Conservation (phyloP, 176 grass and related monocot genomes). For the Saccharum officinarum region DNA sequence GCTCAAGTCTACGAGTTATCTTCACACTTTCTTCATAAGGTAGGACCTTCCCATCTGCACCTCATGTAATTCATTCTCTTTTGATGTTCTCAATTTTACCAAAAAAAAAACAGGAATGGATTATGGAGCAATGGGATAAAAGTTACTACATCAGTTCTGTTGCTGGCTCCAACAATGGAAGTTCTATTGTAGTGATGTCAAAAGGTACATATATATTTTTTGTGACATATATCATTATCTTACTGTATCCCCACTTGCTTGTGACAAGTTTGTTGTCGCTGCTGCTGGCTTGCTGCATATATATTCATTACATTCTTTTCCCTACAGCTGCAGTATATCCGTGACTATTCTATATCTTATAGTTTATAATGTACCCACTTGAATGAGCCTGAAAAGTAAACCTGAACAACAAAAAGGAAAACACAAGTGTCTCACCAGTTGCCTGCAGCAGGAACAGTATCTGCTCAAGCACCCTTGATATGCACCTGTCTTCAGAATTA, state of each 20-base stretch:
- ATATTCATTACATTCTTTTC: not conserved
- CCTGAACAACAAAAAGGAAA: not conserved
- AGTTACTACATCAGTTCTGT: slow-evolving; percentile 73
- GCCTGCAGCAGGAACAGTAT: not conserved
- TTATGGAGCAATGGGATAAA: slow-evolving; percentile 80
- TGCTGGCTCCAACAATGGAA: slow-evolving; percentile 64
- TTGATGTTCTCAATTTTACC: slow-evolving; percentile 6
- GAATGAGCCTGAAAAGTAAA: not conserved
- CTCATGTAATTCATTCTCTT: slow-evolving; percentile 18
- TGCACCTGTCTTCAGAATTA: not conserved
- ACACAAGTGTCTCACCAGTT: not conserved
- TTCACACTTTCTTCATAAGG: slow-evolving; percentile 58
- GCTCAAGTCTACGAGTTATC: slow-evolving; percentile 72
- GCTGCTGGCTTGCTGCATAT: not conserved
- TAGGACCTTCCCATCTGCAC: slow-evolving; percentile 17
- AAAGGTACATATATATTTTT: slow-evolving; percentile 46
- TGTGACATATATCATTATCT: not conserved
- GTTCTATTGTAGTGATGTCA: slow-evolving; percentile 75
- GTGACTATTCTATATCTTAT: not conserved
- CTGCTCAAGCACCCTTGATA: not conserved
- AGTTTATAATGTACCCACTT: not conserved
- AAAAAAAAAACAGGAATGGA: slow-evolving; percentile 56
- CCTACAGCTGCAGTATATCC: not conserved
- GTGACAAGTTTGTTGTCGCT: not conserved
- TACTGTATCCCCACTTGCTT: not conserved